phyloP scores from a whole-genome alignment of 495 filamentous ascomycete genomes.

The Penicillium argentinense region DNA sequence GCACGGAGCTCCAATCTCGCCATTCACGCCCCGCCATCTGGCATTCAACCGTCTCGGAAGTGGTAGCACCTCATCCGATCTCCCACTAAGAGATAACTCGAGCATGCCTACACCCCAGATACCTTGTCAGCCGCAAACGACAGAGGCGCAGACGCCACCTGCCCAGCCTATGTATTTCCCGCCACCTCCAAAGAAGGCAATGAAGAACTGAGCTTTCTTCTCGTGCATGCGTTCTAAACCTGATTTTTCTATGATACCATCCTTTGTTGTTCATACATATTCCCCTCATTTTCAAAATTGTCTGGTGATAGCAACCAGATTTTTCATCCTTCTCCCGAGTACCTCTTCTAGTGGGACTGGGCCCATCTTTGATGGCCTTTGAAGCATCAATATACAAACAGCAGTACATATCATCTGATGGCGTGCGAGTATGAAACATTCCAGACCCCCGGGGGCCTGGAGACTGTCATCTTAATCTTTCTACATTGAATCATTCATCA shows the following conservation, averaged over 20 bases:
- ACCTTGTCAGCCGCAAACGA: slow-evolving; percentile 23
- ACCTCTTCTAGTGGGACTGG: background rate
- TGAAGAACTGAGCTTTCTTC: slow-evolving; percentile 21
- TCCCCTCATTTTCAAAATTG: slow-evolving; percentile 11
- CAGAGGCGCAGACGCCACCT: slow-evolving; percentile 19
- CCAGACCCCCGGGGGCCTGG: background rate
- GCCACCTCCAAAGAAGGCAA: slow-evolving; percentile 43
- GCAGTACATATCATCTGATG: slow-evolving; percentile 13
- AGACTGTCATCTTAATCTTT: slow-evolving; percentile 6
- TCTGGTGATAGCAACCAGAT: background rate
- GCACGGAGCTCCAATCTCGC: slow-evolving; percentile 23
- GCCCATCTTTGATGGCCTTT: background rate
- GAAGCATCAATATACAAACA: slow-evolving; percentile 8
- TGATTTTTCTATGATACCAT: slow-evolving; percentile 25
- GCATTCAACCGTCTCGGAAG: slow-evolving; percentile 41
- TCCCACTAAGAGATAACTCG: slow-evolving; percentile 41
- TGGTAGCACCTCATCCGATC: slow-evolving; percentile 32
- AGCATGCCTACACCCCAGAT: slow-evolving; percentile 20
- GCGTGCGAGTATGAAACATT: slow-evolving; percentile 9
- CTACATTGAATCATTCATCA: slow-evolving; percentile 5
- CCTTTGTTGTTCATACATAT: slow-evolving; percentile 10
- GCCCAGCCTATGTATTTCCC: slow-evolving; percentile 41
- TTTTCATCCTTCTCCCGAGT: background rate
- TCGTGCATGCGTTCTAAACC: background rate
- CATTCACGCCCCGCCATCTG: slow-evolving; percentile 41